phyloP scores from a whole-genome alignment of 768 basidiomycete species.

The Mycena chlorophos region DNA sequence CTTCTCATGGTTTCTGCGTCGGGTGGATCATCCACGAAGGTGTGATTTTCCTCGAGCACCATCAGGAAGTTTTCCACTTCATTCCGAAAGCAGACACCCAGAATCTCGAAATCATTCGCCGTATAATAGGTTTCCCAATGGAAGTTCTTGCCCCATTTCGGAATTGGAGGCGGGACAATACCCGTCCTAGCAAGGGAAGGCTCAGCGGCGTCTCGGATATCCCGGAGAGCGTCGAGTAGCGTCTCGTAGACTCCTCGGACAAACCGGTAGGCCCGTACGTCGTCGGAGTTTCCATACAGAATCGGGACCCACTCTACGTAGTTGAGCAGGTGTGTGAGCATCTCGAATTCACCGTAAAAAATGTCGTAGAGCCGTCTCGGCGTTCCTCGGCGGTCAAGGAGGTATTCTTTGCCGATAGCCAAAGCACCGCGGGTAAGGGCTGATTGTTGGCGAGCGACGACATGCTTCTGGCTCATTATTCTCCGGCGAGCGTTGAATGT shows the following conservation, averaged over 20 bases:
- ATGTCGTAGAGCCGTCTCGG: background rate
- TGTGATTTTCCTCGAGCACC: background rate
- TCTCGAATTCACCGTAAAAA: background rate
- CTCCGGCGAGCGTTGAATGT: background rate
- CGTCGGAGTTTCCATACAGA: constrained; percentile 3
- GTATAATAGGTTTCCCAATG: background rate
- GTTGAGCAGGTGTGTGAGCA: background rate
- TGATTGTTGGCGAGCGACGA: background rate
- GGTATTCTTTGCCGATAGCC: background rate
- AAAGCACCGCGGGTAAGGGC: background rate
- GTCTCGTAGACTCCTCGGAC: background rate
- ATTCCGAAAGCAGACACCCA: background rate
- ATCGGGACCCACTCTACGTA: background rate
- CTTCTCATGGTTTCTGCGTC: background rate
- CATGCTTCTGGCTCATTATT: background rate
- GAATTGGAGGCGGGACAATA: background rate
- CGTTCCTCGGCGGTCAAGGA: background rate
- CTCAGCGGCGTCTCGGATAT: too few relatives aligned
- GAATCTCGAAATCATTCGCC: background rate
- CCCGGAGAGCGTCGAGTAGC: background rate
- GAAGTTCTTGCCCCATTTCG: background rate
- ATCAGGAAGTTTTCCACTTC: background rate
- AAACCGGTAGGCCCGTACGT: background rate
- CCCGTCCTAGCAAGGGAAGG: background rate
- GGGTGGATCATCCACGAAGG: background rate